Conservation (phyloP, 2,329 filamentous ascomycete genomes). For the Colletotrichum siamense region DNA sequence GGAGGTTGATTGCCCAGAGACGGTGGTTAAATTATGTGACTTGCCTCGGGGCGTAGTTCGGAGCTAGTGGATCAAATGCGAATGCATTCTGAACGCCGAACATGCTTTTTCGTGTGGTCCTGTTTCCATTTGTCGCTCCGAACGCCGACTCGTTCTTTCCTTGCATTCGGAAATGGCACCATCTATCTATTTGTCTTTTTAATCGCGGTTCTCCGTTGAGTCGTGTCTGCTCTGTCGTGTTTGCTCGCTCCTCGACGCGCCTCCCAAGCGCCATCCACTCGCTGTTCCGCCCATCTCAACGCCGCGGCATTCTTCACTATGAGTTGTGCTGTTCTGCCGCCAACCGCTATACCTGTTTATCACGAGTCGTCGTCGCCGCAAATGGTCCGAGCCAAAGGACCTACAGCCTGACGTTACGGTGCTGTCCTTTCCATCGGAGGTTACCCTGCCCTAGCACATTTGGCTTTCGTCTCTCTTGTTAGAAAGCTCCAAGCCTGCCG, state of each 20-base stretch:
- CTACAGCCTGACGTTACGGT: not conserved
- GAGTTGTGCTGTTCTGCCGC: not conserved
- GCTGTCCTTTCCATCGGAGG: not conserved
- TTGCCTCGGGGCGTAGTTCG: not conserved
- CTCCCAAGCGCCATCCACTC: not conserved
- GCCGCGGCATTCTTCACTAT: not conserved
- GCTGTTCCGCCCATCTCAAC: not conserved
- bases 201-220: not conserved
- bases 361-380: not conserved
- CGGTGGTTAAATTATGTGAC: not conserved
- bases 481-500: not conserved
- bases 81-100: constrained; percentile 17
- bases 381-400: not conserved
- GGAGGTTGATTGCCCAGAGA: not conserved
- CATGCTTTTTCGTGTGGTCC: not conserved
- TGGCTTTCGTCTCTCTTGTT: not conserved
- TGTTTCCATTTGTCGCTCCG: not conserved
- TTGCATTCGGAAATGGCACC: not conserved
- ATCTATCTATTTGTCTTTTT: not conserved
- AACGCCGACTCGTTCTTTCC: constrained; percentile 8
- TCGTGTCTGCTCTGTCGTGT: not conserved
- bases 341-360: not conserved
- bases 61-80: not conserved
- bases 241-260: not conserved
- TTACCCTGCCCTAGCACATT: not conserved